Evolutionary conservation across 164 flowering plant genomes (phyloP).

Genomic region (Nelumbo lutea): DNA sequence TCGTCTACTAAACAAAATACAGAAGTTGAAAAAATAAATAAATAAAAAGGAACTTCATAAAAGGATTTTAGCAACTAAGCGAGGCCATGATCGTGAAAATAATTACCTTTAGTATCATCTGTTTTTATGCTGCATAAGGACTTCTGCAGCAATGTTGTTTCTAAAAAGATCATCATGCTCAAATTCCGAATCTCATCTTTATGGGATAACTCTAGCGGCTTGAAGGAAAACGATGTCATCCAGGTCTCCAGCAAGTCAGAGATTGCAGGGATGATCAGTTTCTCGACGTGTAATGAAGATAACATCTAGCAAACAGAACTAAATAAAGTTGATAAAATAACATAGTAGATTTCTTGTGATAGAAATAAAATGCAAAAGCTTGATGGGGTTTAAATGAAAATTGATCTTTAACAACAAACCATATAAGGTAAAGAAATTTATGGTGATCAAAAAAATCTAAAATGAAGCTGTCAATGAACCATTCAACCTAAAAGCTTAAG

Average conservation of each 20-base stretch:
- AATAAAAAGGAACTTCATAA: neutral
- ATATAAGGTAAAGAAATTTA: neutral
- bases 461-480: too few species aligned
- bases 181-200: constrained; percentile 44
- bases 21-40: neutral
- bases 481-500: too few species aligned
- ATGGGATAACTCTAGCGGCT: constrained; percentile 40
- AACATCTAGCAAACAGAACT: constrained; percentile 15
- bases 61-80: neutral
- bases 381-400: neutral
- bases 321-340: neutral
- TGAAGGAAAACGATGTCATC: constrained; percentile 73
- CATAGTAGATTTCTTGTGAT: too few species aligned
- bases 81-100: neutral
- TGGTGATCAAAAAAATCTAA: neutral
- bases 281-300: constrained; percentile 38
- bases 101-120: neutral
- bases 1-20: neutral
- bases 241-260: constrained; percentile 60
- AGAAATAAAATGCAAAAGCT: neutral
- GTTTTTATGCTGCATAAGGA: constrained; percentile 7
- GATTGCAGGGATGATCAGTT: constrained; percentile 76
- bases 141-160: constrained; percentile 64
- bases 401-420: neutral
- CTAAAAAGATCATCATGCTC: constrained; percentile 60